Conservation (phyloP, 2,329 filamentous ascomycete genomes). For the Aspergillus ochraceus region DNA sequence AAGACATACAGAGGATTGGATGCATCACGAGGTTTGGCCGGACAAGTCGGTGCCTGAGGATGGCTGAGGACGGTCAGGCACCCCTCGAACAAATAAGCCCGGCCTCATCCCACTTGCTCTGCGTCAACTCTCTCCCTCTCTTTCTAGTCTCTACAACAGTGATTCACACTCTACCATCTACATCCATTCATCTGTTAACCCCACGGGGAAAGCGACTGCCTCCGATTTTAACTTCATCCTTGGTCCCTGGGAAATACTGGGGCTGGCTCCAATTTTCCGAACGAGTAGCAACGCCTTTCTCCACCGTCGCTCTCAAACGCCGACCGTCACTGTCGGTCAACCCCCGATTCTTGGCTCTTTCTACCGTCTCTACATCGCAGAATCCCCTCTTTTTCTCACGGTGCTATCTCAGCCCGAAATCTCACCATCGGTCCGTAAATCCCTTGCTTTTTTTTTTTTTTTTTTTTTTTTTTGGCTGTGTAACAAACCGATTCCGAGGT, state of each 20-base stretch:
- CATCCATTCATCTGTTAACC: not conserved
- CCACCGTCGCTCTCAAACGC: conserved; percentile 15
- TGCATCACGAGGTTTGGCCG: not conserved
- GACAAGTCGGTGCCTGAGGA: not conserved
- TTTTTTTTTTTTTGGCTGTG: not conserved
- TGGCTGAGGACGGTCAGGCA: not conserved
- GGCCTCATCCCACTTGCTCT: not conserved
- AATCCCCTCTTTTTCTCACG: not conserved
- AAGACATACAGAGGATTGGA: not conserved
- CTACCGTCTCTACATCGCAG: not conserved
- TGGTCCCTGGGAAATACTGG: conserved; percentile 9
- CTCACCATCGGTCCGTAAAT: not conserved
- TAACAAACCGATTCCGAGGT: not conserved
- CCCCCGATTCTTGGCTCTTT: not conserved
- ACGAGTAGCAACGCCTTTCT: conserved; percentile 6
- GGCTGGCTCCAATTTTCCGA: conserved; percentile 9
- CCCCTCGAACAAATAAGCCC: conserved; percentile 1
- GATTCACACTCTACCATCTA: not conserved
- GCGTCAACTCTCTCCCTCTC: not conserved
- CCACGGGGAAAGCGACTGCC: conserved; percentile 15
- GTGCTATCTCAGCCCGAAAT: not conserved
- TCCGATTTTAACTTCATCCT: conserved; percentile 6
- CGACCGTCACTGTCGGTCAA: conserved; percentile 10
- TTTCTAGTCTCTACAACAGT: not conserved
- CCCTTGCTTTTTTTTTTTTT: not conserved